Conservation (phyloP, 805 yeast genomes). For the Lipomyces kockii region DNA sequence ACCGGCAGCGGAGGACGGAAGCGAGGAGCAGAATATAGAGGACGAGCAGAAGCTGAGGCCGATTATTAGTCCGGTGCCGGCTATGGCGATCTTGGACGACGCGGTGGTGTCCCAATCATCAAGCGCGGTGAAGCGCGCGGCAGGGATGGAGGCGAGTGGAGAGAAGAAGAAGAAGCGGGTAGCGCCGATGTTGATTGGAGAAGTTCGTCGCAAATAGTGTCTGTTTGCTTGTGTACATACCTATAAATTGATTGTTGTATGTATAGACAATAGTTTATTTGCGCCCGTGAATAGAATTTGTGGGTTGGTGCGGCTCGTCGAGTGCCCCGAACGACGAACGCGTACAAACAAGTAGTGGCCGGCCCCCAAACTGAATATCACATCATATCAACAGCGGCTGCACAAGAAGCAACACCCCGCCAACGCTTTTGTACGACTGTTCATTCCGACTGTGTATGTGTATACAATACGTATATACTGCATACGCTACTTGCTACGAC, state of each 20-base stretch:
- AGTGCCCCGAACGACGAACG: too few species aligned
- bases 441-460: not conserved
- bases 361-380: not conserved
- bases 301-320: not conserved
- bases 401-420: not conserved
- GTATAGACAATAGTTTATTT: not conserved
- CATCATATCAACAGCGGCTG: too few species aligned
- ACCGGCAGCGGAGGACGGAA: constrained; percentile 21
- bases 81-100: constrained; percentile 11
- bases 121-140: not conserved
- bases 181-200: constrained; percentile 32
- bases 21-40: not conserved
- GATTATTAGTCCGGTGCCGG: constrained; percentile 30
- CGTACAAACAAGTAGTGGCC: not conserved
- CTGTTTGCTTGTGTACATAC: not conserved
- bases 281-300: not conserved
- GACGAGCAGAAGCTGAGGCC: constrained; percentile 14
- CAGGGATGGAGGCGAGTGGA: constrained; percentile 1
- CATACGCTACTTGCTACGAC: not conserved
- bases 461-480: not conserved
- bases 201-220: constrained; percentile 6
- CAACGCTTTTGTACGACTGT: not conserved
- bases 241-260: not conserved
- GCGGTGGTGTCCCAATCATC: not conserved
- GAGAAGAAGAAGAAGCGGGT: constrained; percentile 27